Conservation (phyloP, 2,329 filamentous ascomycete genomes). For the Raffaelea arxii region DNA sequence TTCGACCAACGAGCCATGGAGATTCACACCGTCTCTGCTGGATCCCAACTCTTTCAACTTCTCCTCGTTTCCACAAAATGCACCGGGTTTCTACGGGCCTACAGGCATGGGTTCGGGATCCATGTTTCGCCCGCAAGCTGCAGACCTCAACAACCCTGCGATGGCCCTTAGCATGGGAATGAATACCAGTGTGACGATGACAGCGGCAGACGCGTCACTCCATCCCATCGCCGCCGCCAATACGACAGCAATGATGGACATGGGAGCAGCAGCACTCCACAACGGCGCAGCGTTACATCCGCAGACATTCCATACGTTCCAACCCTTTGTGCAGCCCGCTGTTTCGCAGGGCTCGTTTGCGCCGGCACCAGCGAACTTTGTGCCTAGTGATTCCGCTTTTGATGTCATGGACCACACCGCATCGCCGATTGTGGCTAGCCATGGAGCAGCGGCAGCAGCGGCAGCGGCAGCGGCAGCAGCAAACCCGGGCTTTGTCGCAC, state of each 20-base stretch:
- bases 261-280: slow-evolving; percentile 55
- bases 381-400: slow-evolving; percentile 71
- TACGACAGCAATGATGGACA: slow-evolving; percentile 45
- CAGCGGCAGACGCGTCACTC: slow-evolving; percentile 55
- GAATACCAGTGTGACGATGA: slow-evolving; percentile 72
- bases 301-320: slow-evolving; percentile 49
- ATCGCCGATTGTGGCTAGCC: slow-evolving; percentile 52
- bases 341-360: slow-evolving; percentile 55
- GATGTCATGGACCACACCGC: slow-evolving; percentile 70
- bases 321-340: slow-evolving; percentile 59
- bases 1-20: slow-evolving; percentile 64
- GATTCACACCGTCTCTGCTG: slow-evolving; percentile 80
- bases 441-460: slow-evolving; percentile 15
- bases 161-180: slow-evolving; percentile 66
- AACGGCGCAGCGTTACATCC: slow-evolving; percentile 28
- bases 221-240: slow-evolving; percentile 35
- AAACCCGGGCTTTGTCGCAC: not conserved
- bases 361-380: slow-evolving; percentile 57
- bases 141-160: slow-evolving; percentile 77
- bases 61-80: slow-evolving; percentile 66
- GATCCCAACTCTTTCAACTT: slow-evolving; percentile 81
- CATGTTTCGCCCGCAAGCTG: slow-evolving; percentile 72
- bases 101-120: slow-evolving; percentile 60
- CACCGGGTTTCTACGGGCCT: slow-evolving; percentile 78
- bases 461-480: not conserved